Percentiles rank a stretch among this genome's conserved stretches.
phyloP scores from a whole-genome alignment of 2,329 filamentous ascomycete genomes.

The Dactylonectria macrodidyma region DNA sequence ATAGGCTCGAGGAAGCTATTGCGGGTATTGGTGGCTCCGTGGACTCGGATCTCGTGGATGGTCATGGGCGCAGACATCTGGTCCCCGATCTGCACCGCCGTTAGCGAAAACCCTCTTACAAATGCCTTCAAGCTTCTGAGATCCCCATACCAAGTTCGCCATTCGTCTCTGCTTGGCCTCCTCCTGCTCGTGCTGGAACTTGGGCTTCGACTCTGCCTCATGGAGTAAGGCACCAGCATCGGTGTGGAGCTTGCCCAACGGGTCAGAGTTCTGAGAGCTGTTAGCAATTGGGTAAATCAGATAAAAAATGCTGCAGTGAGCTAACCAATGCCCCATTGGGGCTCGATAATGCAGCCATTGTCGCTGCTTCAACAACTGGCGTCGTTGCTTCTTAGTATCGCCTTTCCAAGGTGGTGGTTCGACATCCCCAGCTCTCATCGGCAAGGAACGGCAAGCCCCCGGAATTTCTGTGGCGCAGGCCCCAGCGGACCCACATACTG shows the following conservation, averaged over 20 bases:
- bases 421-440: conserved; percentile 35
- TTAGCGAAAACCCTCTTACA: conserved; percentile 36
- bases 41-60: conserved; percentile 86
- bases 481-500: conserved; percentile 11
- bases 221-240: conserved; percentile 56
- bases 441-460: conserved; percentile 26
- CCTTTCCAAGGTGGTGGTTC: conserved; percentile 40
- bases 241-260: conserved; percentile 58
- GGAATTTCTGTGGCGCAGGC: conserved; percentile 26
- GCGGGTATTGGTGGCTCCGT: conserved; percentile 88
- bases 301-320: conserved; percentile 10
- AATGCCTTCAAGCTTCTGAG: not conserved
- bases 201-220: conserved; percentile 56
- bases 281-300: conserved; percentile 39
- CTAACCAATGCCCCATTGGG: conserved; percentile 51
- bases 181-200: conserved; percentile 55
- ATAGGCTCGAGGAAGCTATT: conserved; percentile 86
- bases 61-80: conserved; percentile 91
- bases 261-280: conserved; percentile 51
- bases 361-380: conserved; percentile 36
- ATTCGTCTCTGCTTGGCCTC: conserved; percentile 58
- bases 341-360: conserved; percentile 54
- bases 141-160: conserved; percentile 53
- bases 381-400: conserved; percentile 38
- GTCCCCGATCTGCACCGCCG: conserved; percentile 62